Percentiles rank a stretch among this genome's conserved stretches.
Conservation (phyloP, 441 rosid genomes). For the Erodium chrysanthum region DNA sequence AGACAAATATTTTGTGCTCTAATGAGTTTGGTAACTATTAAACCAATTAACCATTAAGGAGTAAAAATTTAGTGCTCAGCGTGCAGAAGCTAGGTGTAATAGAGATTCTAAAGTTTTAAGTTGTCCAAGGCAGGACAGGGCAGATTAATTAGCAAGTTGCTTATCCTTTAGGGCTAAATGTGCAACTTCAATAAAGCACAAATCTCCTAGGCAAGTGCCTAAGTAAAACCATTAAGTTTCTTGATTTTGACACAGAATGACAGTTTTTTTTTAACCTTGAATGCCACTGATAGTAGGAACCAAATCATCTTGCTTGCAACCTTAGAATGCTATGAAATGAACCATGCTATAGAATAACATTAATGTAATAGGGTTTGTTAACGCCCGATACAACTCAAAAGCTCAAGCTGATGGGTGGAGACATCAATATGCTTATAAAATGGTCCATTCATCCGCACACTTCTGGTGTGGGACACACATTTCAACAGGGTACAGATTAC, state of each 20-base stretch:
- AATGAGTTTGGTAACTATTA: not conserved
- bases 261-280: not conserved
- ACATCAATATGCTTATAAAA: no score
- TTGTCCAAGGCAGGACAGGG: not conserved
- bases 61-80: not conserved
- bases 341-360: not conserved
- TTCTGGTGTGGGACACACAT: no score
- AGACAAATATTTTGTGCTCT: not conserved
- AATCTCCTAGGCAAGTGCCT: no score
- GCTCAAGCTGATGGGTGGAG: no score
- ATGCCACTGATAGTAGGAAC: not conserved
- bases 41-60: not conserved
- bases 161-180: no score
- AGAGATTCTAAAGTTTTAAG: not conserved
- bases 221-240: no score
- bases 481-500: no score
- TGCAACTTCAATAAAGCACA: no score
- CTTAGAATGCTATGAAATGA: not conserved
- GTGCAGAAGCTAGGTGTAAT: not conserved
- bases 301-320: not conserved
- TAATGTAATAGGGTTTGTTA: not conserved
- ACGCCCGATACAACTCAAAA: no score
- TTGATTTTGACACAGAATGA: not conserved
- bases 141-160: not conserved
- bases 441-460: no score